Conservation (phyloP, 2,329 filamentous ascomycete genomes). For the Sarocladiaceae sp. region DNA sequence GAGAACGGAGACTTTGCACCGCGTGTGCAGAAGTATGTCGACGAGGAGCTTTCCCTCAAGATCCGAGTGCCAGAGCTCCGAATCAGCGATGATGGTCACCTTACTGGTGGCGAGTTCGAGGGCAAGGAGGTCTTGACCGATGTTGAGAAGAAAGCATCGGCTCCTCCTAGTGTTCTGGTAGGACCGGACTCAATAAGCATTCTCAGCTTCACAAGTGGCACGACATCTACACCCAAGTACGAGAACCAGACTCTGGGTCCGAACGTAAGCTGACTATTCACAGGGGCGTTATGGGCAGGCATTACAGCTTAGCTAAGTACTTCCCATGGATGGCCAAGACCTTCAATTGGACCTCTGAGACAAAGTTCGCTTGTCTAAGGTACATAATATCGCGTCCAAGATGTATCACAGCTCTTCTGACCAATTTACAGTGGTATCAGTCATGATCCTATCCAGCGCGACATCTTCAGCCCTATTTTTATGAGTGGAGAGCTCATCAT, state of each 20-base stretch:
- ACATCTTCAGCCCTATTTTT: conserved; percentile 90
- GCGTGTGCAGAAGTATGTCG: conserved; percentile 60
- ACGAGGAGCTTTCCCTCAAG: conserved; percentile 67
- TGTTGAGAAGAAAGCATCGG: conserved; percentile 43
- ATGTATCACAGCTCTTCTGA: not conserved
- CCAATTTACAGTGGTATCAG: conserved; percentile 66
- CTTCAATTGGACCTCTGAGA: conserved; percentile 44
- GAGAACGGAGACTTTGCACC: conserved; percentile 34
- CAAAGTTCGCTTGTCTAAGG: conserved; percentile 65
- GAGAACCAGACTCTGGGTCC: not conserved
- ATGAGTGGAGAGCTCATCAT: conserved; percentile 76
- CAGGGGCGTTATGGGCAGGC: conserved; percentile 72
- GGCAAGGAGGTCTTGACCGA: conserved; percentile 64
- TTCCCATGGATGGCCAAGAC: conserved; percentile 89
- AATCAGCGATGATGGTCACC: conserved; percentile 64
- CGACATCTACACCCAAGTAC: conserved; percentile 71
- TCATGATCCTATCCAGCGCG: conserved; percentile 64
- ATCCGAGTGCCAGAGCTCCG: conserved; percentile 70
- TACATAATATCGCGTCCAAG: conserved; percentile 39
- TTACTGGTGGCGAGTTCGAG: conserved; percentile 64
- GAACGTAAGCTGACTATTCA: not conserved
- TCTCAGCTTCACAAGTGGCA: conserved; percentile 66
- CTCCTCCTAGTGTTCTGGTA: conserved; percentile 68
- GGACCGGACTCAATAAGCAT: conserved; percentile 83
- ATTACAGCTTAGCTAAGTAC: conserved; percentile 82